Percentiles rank a stretch among this genome's conserved stretches.
These are phyloP conservation scores for Ogataea naganishii DNA, from an alignment of 805 yeast genomes.

Conservation along the genomic window DNA sequence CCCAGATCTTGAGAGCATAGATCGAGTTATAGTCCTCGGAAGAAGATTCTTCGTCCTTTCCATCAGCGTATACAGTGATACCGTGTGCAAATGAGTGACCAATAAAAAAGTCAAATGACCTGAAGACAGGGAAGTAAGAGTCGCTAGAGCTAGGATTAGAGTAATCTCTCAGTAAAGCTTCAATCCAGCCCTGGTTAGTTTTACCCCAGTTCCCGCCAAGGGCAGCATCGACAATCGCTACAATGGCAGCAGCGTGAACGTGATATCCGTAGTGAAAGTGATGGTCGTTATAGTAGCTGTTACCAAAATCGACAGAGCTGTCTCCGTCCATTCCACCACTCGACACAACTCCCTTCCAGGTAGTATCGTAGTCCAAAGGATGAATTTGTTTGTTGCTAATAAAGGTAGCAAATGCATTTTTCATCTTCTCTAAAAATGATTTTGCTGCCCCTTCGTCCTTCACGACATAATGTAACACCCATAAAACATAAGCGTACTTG, in stretches of 20 bases:
- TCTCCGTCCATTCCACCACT: slow-evolving; percentile 46
- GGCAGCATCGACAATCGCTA: slow-evolving; percentile 54
- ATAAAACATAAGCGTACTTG: slow-evolving; percentile 78
- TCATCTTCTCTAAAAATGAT: slow-evolving; percentile 46
- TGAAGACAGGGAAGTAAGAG: slow-evolving; percentile 46
- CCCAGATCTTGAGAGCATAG: slow-evolving; percentile 56
- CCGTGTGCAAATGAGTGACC: slow-evolving; percentile 77
- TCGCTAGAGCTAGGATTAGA: slow-evolving; percentile 49
- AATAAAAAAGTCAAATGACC: slow-evolving; percentile 63
- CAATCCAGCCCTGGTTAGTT: slow-evolving; percentile 37
- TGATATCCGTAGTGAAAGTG: slow-evolving; percentile 85
- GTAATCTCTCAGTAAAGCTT: slow-evolving; percentile 47
- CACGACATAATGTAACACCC: slow-evolving; percentile 58
- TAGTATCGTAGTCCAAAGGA: slow-evolving; percentile 69
- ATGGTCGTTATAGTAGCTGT: slow-evolving; percentile 75
- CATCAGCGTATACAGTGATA: slow-evolving; percentile 58
- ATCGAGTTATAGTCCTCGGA: slow-evolving; percentile 64
- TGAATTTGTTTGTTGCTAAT: slow-evolving; percentile 53
- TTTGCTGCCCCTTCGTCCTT: slow-evolving; percentile 42
- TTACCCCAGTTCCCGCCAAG: slow-evolving; percentile 40
- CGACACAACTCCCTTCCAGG: slow-evolving; percentile 69
- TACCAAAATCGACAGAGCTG: slow-evolving; percentile 60
- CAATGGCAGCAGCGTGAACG: slow-evolving; percentile 73
- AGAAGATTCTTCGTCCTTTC: slow-evolving; percentile 64
- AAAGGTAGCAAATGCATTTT: slow-evolving; percentile 60